Conservation (phyloP, 176 grass and related monocot genomes). For the Triticum timopheevii region DNA sequence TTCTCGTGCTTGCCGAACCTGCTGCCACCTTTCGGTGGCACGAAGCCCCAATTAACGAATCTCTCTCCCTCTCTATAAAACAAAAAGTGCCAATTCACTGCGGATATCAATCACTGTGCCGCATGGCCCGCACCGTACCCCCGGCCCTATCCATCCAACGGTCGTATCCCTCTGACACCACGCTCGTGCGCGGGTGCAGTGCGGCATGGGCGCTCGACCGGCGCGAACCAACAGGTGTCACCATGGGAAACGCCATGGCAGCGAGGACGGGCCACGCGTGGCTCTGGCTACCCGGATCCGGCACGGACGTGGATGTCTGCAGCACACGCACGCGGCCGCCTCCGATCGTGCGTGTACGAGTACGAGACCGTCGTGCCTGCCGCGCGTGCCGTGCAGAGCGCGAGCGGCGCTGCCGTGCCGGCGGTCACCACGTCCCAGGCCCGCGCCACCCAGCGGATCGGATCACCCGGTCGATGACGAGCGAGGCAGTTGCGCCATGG, state of each 20-base stretch:
- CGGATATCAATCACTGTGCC: neutral
- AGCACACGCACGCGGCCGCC: neutral
- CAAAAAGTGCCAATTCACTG: no score
- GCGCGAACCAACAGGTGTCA: neutral
- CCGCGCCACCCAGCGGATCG: neutral
- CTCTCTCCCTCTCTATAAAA: no score
- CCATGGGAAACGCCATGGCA: neutral
- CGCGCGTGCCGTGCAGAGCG: neutral
- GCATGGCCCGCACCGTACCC: neutral
- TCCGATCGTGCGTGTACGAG: neutral
- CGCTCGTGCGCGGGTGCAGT: neutral
- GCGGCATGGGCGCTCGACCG: neutral
- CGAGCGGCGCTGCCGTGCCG: neutral
- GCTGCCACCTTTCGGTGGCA: neutral
- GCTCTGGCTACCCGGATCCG: neutral
- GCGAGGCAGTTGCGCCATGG: neutral
- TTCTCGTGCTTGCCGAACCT: neutral
- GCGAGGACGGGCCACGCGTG: neutral
- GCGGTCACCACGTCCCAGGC: neutral
- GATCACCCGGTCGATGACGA: neutral
- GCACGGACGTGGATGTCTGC: neutral
- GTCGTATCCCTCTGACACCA: neutral
- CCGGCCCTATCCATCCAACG: neutral
- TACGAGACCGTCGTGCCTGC: neutral
- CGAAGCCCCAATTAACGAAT: neutral